Evolutionary conservation across 345 rosid genomes (phyloP), one percentile per base, ranked within the genome.

Genomic region (Geranium brycei): DNA sequence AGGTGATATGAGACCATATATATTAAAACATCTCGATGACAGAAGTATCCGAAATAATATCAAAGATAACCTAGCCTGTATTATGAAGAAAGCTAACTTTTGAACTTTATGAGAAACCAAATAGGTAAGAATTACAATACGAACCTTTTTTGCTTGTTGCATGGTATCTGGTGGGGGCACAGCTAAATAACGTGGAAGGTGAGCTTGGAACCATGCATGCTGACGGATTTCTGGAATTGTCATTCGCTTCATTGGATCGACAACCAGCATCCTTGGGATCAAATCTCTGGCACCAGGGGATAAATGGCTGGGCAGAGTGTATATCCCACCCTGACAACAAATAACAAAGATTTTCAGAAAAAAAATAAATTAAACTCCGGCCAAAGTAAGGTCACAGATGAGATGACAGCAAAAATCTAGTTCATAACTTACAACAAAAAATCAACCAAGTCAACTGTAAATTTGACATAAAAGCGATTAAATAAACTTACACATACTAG

Each of bases 91-190:
- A 47, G 14, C 53, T 2, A 47, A 2, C 53, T 47, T 47, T 11
- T 47, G 15, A 47, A 47, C 16, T 16, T 57, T n/a, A 57, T n/a
- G 18, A 16, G 18, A 18, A 14, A 59, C 55, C 19, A 31, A 17
- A 30, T 15, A 57, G 57, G 5, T 16, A 23, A 60, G 62, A 59
- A 47, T 40, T 57, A 31, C n/a, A 65, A 17, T n/a, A 64, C 35
- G 53, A 67, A 87, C 99, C 97, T 91, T 95, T 81, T 87, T 91
- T 1, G 95, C 96, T 80, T 95, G 99, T 76, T 95, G 91, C 87
- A 75, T 77, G 5, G 96, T 88, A 68, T 91, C 97, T n/a, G 99
- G 96, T 55, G 97, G 99, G 38, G 99, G 87, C 62, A 91, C 97
- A 40, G 97, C 96, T 74, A 95, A 79, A 72, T 95, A 95, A 63